phyloP scores from a whole-genome alignment of 345 rosid genomes.

The Eucalyptus pauciflora region DNA sequence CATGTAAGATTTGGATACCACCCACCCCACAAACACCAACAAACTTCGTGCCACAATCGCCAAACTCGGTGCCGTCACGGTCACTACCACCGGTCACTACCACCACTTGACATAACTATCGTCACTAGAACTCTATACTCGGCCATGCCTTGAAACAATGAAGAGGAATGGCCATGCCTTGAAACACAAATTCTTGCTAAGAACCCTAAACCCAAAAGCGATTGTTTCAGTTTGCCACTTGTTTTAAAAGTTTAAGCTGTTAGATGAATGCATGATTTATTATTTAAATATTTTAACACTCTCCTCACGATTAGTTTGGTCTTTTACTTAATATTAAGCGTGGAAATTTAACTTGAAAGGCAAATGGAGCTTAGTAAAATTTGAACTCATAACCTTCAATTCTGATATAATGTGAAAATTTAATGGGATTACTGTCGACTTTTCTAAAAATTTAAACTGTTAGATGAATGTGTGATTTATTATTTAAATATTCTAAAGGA shows the following conservation, averaged over 20 bases:
- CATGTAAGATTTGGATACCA: too few species aligned
- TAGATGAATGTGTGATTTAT: too few species aligned
- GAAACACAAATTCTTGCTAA: background rate
- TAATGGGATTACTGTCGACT: rapidly evolving
- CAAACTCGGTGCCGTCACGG: background rate
- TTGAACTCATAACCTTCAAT: rapidly evolving
- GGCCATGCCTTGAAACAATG: background rate
- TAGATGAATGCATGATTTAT: rapidly evolving
- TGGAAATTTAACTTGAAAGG: too few species aligned
- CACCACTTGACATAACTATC: background rate
- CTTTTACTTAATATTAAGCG: rapidly evolving
- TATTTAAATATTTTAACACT: too few species aligned
- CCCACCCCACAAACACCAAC: too few species aligned
- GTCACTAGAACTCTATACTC: background rate
- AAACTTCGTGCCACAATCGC: background rate
- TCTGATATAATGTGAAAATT: too few species aligned
- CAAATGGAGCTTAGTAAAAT: too few species aligned
- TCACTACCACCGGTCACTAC: background rate
- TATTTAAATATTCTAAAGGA: background rate
- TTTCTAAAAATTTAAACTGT: too few species aligned
- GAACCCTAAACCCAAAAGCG: background rate
- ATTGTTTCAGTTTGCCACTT: background rate
- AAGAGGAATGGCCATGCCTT: background rate
- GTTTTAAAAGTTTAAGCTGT: too few species aligned
- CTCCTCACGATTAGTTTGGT: rapidly evolving